A percentile compares a stretch with the other conserved stretches of the same genome.
Conservation (phyloP, 2,329 filamentous ascomycete species). For the Colletotrichum agaves region DNA sequence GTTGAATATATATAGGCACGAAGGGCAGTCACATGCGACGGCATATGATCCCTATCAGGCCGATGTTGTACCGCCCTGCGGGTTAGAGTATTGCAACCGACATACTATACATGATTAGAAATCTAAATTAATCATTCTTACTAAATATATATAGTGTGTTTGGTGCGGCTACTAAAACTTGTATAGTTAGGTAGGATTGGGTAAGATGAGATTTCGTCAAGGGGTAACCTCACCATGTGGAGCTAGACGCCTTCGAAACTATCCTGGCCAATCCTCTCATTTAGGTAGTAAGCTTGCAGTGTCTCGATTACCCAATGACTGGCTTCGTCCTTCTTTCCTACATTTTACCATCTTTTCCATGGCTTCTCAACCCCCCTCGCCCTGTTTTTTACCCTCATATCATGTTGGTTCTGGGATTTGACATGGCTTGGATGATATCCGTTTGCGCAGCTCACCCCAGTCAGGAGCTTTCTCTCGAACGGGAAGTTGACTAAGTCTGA, state of each 20-base stretch:
- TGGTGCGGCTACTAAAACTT: no score
- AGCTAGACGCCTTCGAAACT: conserved; percentile 18
- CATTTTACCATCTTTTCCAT: conserved; percentile 19
- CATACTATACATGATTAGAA: no score
- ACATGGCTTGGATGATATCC: conserved; percentile 6
- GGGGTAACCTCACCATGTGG: no score
- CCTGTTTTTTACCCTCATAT: background rate
- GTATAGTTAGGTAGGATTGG: no score
- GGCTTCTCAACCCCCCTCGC: background rate
- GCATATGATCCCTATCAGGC: no score
- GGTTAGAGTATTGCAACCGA: no score
- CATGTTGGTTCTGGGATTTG: conserved; percentile 14
- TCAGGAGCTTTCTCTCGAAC: conserved; percentile 14
- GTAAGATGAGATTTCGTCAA: no score
- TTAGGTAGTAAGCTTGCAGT: conserved; percentile 5
- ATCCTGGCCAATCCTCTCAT: conserved; percentile 22
- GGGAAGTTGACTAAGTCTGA: background rate
- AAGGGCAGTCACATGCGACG: no score
- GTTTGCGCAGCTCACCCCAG: conserved; percentile 21
- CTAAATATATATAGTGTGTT: no score
- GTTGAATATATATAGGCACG: no score
- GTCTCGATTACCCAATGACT: conserved; percentile 15
- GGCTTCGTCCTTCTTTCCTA: conserved; percentile 3
- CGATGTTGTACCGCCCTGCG: no score
- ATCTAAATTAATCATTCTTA: no score